Evolutionary conservation across 768 basidiomycete genomes (phyloP).

Genomic region (Naganishia antarctica): DNA sequence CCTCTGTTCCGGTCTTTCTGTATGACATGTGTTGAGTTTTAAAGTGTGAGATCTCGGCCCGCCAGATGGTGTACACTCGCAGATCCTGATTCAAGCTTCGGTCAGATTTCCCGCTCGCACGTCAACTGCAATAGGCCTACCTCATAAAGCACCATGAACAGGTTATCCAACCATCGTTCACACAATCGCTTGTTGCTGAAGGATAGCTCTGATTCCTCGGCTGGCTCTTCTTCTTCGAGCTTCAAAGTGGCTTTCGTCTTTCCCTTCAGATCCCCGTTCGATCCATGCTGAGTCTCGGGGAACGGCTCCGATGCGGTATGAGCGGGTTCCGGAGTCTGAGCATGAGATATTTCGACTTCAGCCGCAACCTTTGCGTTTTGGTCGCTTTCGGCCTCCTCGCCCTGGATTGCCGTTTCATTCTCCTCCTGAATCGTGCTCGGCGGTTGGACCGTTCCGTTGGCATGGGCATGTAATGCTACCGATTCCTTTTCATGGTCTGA

Average conservation of each 20-base stretch:
- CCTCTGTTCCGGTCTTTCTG: conserved; percentile 85
- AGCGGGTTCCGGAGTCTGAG: conserved; percentile 43
- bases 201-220: conserved; percentile 57
- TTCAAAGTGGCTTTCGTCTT: conserved; percentile 7
- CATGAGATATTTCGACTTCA: conserved; percentile 36
- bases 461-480: conserved; percentile 48
- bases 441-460: conserved; percentile 35
- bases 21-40: conserved; percentile 98
- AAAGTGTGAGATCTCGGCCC: conserved; percentile 97
- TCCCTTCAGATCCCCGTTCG: conserved; percentile 32
- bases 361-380: conserved; percentile 25
- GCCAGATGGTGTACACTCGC: conserved; percentile 97
- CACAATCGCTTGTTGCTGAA: conserved; percentile 96
- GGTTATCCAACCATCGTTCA: conserved; percentile 93
- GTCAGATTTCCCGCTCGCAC: not conserved
- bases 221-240: conserved; percentile 29
- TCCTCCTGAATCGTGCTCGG: conserved; percentile 38
- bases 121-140: conserved; percentile 51
- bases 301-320: conserved; percentile 6
- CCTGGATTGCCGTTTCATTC: conserved; percentile 48
- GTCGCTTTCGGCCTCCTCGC: not conserved
- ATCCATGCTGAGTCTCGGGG: conserved; percentile 10
- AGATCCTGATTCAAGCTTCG: conserved; percentile 64
- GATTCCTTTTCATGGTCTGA: conserved; percentile 59
- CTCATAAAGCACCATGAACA: conserved; percentile 98